Conservation (phyloP, 805 yeast species). For the Nakazawaea siamensis region DNA sequence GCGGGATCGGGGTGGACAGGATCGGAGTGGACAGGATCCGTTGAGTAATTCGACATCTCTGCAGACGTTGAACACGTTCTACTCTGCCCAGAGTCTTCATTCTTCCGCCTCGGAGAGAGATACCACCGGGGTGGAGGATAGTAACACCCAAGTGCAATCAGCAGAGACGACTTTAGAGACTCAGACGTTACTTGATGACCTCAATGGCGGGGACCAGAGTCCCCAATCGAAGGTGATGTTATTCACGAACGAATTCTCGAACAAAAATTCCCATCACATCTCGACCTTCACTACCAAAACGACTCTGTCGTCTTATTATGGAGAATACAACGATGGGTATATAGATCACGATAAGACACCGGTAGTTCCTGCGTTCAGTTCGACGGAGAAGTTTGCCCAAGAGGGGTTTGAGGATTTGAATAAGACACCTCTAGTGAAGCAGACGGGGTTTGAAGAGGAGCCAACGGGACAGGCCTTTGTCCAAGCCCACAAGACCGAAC, state of each 20-base stretch:
- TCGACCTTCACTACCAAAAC: constrained; percentile 1
- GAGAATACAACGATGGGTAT: constrained; percentile 9
- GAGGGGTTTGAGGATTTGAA: constrained; percentile 3
- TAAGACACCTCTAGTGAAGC: constrained; percentile 7
- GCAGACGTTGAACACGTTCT: constrained; percentile 8
- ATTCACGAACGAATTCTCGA: constrained; percentile 4
- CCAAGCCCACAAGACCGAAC: too few relatives aligned
- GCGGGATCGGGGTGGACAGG: neutral
- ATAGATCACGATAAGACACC: constrained; percentile 9
- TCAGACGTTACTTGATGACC: neutral
- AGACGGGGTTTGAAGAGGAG: constrained; percentile 1
- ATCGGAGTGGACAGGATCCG: neutral
- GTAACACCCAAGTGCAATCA: neutral
- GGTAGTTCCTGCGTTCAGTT: neutral
- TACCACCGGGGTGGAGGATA: neutral
- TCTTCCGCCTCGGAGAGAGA: constrained; percentile 5
- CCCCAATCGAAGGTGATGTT: neutral
- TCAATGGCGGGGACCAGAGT: neutral
- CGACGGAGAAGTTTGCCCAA: neutral
- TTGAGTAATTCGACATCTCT: constrained; percentile 2
- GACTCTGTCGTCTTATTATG: constrained; percentile 7
- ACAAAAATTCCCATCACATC: neutral
- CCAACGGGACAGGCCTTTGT: too few relatives aligned
- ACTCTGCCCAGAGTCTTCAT: constrained; percentile 5
- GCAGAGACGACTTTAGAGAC: constrained; percentile 3